phyloP scores from a whole-genome alignment of 768 basidiomycete species.

The Pisolithus microcarpus region DNA sequence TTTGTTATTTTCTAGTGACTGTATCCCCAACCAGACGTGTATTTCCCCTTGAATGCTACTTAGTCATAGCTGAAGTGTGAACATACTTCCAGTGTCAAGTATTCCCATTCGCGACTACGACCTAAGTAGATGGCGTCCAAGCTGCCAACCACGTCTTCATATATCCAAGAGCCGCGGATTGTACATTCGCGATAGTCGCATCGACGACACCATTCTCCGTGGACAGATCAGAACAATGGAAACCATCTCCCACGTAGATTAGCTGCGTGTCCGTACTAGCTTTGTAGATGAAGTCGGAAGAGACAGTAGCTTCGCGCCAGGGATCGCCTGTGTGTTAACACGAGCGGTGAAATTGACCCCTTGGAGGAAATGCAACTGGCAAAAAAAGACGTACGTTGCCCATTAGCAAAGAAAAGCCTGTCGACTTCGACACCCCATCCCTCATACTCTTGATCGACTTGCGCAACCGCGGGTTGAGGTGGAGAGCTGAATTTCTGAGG shows the following conservation, averaged over 20 bases:
- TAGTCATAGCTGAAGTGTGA: no score
- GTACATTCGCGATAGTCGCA: constrained; percentile 46
- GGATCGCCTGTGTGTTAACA: constrained; percentile 49
- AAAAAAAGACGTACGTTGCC: constrained; percentile 40
- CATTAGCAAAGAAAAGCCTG: constrained; percentile 64
- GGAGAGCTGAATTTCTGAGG: constrained; percentile 46
- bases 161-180: constrained; percentile 41
- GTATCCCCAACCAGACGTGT: no score
- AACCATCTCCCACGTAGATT: constrained; percentile 53
- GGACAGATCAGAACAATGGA: constrained; percentile 60
- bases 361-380: not conserved
- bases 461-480: constrained; percentile 35
- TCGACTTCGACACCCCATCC: constrained; percentile 58
- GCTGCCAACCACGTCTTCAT: constrained; percentile 51
- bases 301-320: constrained; percentile 64
- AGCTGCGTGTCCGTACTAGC: constrained; percentile 47
- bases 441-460: constrained; percentile 43
- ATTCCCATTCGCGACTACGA: no score
- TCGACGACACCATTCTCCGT: constrained; percentile 37
- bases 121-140: not conserved
- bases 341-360: not conserved
- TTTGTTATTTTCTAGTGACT: no score
- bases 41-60: no score
- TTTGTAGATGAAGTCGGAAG: constrained; percentile 42
- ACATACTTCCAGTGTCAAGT: no score